Percentiles rank a stretch among this genome's conserved stretches.
These are phyloP conservation scores for Annulohypoxylon bovei DNA, from an alignment of 495 filamentous ascomycete genomes.

Conservation along the genomic window DNA sequence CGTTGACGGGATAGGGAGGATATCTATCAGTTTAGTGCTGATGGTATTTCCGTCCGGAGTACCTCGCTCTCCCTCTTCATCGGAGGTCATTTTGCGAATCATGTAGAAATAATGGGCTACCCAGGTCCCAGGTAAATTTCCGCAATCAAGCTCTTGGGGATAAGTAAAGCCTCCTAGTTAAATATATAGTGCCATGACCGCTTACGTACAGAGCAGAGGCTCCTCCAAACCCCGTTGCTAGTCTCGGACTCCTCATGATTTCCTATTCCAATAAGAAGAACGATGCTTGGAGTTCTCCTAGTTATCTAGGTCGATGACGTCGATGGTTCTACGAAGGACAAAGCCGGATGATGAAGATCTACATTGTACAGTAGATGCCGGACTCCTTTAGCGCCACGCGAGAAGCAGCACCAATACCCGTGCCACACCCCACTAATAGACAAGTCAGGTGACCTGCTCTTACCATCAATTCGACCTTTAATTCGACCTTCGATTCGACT, in stretches of 20 bases:
- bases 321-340: constrained; percentile 17
- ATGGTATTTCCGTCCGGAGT: not conserved
- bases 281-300: not conserved
- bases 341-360: constrained; percentile 20
- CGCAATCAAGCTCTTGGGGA: not conserved
- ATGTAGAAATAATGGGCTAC: not conserved
- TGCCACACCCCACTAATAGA: no score
- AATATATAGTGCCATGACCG: not conserved
- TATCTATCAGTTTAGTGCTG: constrained; percentile 31
- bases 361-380: constrained; percentile 23
- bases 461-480: no score
- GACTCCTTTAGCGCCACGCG: constrained; percentile 18
- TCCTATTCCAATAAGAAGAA: constrained; percentile 7
- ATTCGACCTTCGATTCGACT: no score
- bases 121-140: no score
- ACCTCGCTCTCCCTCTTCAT: constrained; percentile 11
- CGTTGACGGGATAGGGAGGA: constrained; percentile 49
- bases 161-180: not conserved
- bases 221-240: not conserved
- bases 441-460: no score
- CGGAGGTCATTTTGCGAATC: constrained; percentile 7
- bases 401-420: constrained; percentile 18
- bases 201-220: not conserved
- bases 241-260: constrained; percentile 27
- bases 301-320: constrained; percentile 26